Evolutionary conservation across 2,329 filamentous ascomycete species (phyloP).

Genomic region (Phoma sp.): DNA sequence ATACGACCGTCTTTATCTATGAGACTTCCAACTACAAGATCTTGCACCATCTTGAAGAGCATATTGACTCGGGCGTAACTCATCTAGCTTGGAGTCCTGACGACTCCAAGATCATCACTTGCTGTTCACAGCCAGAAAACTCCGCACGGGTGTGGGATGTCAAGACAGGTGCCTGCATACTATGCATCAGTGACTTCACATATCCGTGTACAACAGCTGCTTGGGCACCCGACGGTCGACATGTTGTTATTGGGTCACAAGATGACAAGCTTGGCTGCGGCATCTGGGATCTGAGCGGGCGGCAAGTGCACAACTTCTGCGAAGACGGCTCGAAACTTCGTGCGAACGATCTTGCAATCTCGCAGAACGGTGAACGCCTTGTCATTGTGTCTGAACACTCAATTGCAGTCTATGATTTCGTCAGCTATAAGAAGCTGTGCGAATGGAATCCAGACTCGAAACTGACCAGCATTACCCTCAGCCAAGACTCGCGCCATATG

Average conservation of each 20-base stretch:
- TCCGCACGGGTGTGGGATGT: constrained; percentile 76
- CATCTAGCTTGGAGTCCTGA: constrained; percentile 93
- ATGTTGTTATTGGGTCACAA: constrained; percentile 72
- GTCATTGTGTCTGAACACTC: constrained; percentile 75
- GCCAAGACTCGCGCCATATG: constrained; percentile 77
- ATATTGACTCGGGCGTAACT: constrained; percentile 73
- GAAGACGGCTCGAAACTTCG: constrained; percentile 66
- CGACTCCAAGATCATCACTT: constrained; percentile 83
- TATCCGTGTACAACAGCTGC: constrained; percentile 87
- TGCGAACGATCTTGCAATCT: constrained; percentile 84
- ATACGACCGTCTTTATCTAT: constrained; percentile 79
- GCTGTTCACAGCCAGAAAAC: constrained; percentile 69
- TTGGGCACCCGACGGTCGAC: constrained; percentile 81
- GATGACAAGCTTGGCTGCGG: constrained; percentile 45
- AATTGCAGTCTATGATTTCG: constrained; percentile 82
- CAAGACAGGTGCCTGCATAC: constrained; percentile 58
- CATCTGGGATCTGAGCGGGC: constrained; percentile 68
- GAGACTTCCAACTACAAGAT: constrained; percentile 73
- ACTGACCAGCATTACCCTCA: constrained; percentile 81
- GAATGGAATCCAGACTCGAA: constrained; percentile 73
- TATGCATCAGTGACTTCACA: constrained; percentile 70
- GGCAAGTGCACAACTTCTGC: constrained; percentile 67
- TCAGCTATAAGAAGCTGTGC: constrained; percentile 75
- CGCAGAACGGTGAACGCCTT: constrained; percentile 77
- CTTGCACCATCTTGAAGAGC: constrained; percentile 67